These are phyloP conservation scores for Thelonectria discophora DNA, from an alignment of 2,329 filamentous ascomycete genomes.

Conservation along the genomic window DNA sequence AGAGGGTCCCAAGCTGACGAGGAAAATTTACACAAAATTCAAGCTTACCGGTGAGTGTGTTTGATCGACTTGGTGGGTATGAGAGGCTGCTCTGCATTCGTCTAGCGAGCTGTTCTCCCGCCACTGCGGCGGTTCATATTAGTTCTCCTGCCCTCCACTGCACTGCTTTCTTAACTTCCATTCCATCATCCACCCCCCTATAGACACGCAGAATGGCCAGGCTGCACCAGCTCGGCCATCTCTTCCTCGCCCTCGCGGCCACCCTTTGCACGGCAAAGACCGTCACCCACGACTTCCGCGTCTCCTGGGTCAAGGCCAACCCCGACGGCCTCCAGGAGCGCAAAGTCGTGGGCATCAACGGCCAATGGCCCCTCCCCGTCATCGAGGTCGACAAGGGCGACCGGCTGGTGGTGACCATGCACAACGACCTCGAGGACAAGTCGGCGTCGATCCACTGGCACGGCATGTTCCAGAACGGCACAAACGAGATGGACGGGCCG, in stretches of 20 bases:
- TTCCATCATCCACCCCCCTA: background rate
- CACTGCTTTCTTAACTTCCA: too few relatives aligned
- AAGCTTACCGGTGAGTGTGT: conserved; percentile 5
- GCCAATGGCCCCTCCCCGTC: conserved; percentile 69
- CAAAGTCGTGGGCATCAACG: conserved; percentile 71
- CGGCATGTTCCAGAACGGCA: conserved; percentile 67
- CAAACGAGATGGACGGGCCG: conserved; percentile 66
- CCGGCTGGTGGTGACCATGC: conserved; percentile 57
- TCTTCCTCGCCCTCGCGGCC: conserved; percentile 19
- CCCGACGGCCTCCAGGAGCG: conserved; percentile 67
- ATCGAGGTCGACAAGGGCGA: conserved; percentile 66
- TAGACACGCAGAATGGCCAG: conserved; percentile 11
- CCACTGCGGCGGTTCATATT: background rate
- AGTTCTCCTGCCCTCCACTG: background rate
- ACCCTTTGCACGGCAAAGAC: conserved; percentile 44
- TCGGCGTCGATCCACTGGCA: conserved; percentile 62
- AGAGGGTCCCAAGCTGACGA: background rate
- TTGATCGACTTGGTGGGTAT: background rate
- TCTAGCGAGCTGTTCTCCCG: background rate
- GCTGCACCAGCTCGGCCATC: conserved; percentile 5
- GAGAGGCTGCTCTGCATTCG: background rate
- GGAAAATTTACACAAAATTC: conserved; percentile 8
- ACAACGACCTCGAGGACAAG: conserved; percentile 59
- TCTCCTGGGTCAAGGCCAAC: conserved; percentile 68
- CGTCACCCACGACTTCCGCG: conserved; percentile 66